These are phyloP conservation scores for Fraxinus sp. DNA, from an alignment of 305 asterid species.

Conservation along the genomic window DNA sequence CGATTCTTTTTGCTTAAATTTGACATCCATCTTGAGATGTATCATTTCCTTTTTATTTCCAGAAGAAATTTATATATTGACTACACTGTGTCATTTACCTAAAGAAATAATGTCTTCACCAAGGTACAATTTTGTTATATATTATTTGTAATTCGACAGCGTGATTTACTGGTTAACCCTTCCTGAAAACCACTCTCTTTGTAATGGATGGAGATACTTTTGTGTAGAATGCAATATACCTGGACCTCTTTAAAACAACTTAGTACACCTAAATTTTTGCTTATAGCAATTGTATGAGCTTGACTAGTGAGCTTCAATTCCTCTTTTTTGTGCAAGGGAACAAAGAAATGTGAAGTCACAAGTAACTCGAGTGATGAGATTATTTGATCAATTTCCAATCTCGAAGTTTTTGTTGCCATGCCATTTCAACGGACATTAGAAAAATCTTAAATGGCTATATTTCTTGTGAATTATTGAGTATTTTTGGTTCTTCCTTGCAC, in stretches of 20 bases:
- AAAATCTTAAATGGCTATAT: neutral
- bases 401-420: neutral
- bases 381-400: neutral
- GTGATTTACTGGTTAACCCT: neutral
- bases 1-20: neutral
- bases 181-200: neutral
- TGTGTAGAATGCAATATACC: neutral
- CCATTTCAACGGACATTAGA: neutral
- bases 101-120: neutral
- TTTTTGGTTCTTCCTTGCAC: constrained; percentile 5
- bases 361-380: neutral
- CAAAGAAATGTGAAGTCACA: neutral
- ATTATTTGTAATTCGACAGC: neutral
- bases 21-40: neutral
- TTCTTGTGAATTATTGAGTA: neutral
- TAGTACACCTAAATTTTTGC: neutral
- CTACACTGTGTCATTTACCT: neutral
- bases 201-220: neutral
- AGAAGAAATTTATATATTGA: neutral
- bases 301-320: neutral
- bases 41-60: neutral
- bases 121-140: neutral
- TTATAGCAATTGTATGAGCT: neutral
- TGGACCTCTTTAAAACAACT: neutral
- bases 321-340: neutral